Evolutionary conservation across 352 stramenopile genomes (phyloP), one percentile per base, ranked within the genome.

Genomic region (Thraustochytrium striatum): DNA sequence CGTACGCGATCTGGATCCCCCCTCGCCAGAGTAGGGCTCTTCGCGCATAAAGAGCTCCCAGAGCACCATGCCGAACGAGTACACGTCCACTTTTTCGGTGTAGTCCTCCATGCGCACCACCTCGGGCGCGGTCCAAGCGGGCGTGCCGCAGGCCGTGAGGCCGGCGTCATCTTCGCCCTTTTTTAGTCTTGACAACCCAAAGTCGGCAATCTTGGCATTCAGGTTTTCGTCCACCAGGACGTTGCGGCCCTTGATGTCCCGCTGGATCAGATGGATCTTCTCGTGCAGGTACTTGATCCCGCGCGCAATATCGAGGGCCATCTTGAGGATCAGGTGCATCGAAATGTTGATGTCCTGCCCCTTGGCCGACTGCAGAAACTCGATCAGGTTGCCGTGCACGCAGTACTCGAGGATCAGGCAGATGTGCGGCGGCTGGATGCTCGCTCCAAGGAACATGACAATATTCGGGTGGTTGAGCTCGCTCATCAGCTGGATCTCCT

Each of bases 161-260:
- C 87, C 91, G 61, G 91, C 87, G 68, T 91, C 90, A 30, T 89
- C 82, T 9, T 81, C 83, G 7, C 87, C 87, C 72, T 91, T 89
- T 73, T 91, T 89, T 36, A 80, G 61, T 44, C 89, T 85, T 53
- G 88, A 91, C 36, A 94, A 85, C 5, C 90, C 90, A 81, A 94
- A 94, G 81, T 94, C 90, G n/a, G 86, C 90, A 32, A 95, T 84
- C 78, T 95, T 95, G 35, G 87, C 89, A 35, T 89, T 85, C 41
- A 86, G 85, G 11, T 86, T 84, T 38, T 85, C 85, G 72, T 91
- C 87, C 1, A 95, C 83, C 47, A 94, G 84, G 50, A 94, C 86
- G 52, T 94, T 94, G 79, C 91, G 90, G 47, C 87, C 91, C 83
- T 95, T 94, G 79, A 95, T 84, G 36, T 95, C 89, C 38, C 89